phyloP scores from a whole-genome alignment of 2,329 filamentous ascomycete species.

The Talaromyces sp. region DNA sequence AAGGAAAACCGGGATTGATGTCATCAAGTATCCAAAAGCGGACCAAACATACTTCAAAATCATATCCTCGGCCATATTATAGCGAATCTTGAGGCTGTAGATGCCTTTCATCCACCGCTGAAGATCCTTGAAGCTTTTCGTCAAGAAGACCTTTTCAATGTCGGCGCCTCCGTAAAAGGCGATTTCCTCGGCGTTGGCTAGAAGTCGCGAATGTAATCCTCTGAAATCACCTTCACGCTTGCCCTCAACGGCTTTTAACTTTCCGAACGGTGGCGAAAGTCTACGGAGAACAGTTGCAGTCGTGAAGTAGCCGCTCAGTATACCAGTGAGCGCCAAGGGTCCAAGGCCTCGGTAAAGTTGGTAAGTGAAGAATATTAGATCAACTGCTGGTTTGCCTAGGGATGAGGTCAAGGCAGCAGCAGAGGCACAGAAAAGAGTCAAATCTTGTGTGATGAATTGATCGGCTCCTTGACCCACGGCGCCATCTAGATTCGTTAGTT shows the following conservation, averaged over 20 bases:
- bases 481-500: slow-evolving; percentile 86
- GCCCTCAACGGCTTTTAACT: slow-evolving; percentile 92
- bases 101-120: slow-evolving; percentile 98
- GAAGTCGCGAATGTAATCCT: slow-evolving; percentile 81
- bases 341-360: slow-evolving; percentile 91
- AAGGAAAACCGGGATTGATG: slow-evolving; percentile 88
- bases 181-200: slow-evolving; percentile 95
- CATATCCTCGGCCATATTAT: slow-evolving; percentile 98
- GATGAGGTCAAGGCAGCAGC: slow-evolving; percentile 93
- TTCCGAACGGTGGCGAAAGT: slow-evolving; percentile 92
- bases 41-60: slow-evolving; percentile 99
- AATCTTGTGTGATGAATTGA: slow-evolving; percentile 95
- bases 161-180: slow-evolving; percentile 96
- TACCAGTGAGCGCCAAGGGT: slow-evolving; percentile 77
- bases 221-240: slow-evolving; percentile 94
- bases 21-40: slow-evolving; percentile 91
- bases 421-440: slow-evolving; percentile 90
- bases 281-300: slow-evolving; percentile 86
- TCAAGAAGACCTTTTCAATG: slow-evolving; percentile 89
- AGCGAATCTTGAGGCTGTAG: slow-evolving; percentile 94
- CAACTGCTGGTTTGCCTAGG: slow-evolving; percentile 95
- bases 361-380: slow-evolving; percentile 96
- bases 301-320: slow-evolving; percentile 89
- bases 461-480: slow-evolving; percentile 89
- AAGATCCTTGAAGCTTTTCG: slow-evolving; percentile 86